Evolutionary conservation across 2,329 filamentous ascomycete genomes (phyloP), one percentile per base, ranked within the genome.

Genomic region (Fusarium longipes): DNA sequence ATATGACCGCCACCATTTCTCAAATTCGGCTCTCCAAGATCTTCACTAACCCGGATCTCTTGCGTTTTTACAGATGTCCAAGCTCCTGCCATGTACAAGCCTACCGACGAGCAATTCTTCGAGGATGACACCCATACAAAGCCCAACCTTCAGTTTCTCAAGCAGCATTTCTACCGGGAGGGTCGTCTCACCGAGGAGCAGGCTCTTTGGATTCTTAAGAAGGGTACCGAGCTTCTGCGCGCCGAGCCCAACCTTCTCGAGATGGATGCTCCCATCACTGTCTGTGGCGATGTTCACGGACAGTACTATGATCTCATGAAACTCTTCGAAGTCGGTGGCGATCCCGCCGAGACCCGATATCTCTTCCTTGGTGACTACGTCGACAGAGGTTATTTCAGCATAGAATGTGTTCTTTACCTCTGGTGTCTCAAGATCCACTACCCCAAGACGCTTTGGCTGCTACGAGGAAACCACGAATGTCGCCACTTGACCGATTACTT

Each of bases 251-350:
- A 98, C 80, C 84, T 99, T 69, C 86, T 99, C 71, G 96, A 99
- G 84, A 99, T 99, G 96, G 96, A 99, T 80, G 96, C 96, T 38
- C 96, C 96, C 64, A 99, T 99, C 77, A 99, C 96, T 11, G 96
- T 99, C 49, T 99, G 96, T 76, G 96, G 96, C 77, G 96, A 99
- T 76, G 94, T 99, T 54, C 96, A 99, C 80, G 96, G 96, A 71
- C 96, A 99, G 82, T 99, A 98, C 83, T 99, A 97, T 80, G 96
- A 99, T 80, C 82, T 99, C 77, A 99, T 99, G 96, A 99, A 99
- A 85, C 86, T 99, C 32, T 99, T 99, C 76, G 96, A 99, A 81
- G 96, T 99, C 50, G 96, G 96, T 70, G 96, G 96, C 68, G 96
- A 99, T 79, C 96, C 96, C 38, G 89, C 95, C 53, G 96, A 99